Conservation (phyloP, 306 rosid genomes). For the Betula pendula region DNA sequence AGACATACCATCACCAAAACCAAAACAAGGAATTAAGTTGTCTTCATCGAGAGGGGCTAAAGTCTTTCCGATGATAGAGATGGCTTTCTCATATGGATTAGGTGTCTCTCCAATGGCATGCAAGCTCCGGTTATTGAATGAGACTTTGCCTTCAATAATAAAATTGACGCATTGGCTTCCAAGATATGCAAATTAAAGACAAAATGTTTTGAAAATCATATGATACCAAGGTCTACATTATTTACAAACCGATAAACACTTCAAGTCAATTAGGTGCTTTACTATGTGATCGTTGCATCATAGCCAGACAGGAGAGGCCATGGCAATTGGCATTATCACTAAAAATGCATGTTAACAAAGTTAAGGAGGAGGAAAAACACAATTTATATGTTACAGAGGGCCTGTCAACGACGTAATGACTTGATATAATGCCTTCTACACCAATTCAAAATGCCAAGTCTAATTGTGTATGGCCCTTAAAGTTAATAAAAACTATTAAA, state of each 20-base stretch:
- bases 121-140: slow-evolving; percentile 73
- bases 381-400: not conserved
- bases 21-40: slow-evolving; percentile 91
- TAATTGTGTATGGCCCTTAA: not conserved
- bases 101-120: slow-evolving; percentile 72
- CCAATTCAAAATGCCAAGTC: not conserved
- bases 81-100: slow-evolving; percentile 88
- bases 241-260: slow-evolving; percentile 9
- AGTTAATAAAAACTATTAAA: not conserved
- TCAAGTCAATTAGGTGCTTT: not conserved
- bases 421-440: not conserved
- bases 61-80: slow-evolving; percentile 78
- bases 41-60: slow-evolving; percentile 93
- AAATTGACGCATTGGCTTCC: slow-evolving; percentile 29
- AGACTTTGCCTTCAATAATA: slow-evolving; percentile 58
- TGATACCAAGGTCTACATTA: slow-evolving; percentile 5
- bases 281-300: slow-evolving; percentile 10
- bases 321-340: not conserved
- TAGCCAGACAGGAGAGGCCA: not conserved
- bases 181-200: slow-evolving; percentile 8
- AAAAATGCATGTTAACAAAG: not conserved
- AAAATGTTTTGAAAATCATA: slow-evolving; percentile 9
- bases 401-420: not conserved
- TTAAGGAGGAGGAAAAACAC: not conserved
- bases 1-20: slow-evolving; percentile 82